Evolutionary conservation across 495 filamentous ascomycete species (phyloP).

Genomic region (Podospora sp.): DNA sequence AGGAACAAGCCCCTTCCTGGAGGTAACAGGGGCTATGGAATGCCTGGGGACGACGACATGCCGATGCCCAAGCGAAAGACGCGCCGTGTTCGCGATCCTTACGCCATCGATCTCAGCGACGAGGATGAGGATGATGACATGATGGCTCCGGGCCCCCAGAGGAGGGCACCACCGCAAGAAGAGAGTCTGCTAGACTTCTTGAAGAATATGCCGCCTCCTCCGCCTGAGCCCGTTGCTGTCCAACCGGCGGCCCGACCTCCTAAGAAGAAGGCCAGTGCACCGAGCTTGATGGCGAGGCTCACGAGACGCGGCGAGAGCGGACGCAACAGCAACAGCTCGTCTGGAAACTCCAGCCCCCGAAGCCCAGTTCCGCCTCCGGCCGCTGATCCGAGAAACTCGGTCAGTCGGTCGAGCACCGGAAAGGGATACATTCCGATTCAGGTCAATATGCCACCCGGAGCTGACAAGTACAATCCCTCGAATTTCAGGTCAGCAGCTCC

Average conservation of each 20-base stretch:
- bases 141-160: conserved; percentile 33
- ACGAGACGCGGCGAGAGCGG: conserved; percentile 45
- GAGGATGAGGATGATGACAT: conserved; percentile 68
- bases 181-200: conserved; percentile 90
- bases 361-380: conserved; percentile 19
- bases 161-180: conserved; percentile 46
- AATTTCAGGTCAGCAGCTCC: not conserved
- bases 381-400: conserved; percentile 36
- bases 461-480: conserved; percentile 29
- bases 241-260: conserved; percentile 43
- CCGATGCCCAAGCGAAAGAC: conserved; percentile 67
- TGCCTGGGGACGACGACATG: conserved; percentile 49
- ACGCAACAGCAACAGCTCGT: conserved; percentile 10
- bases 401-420: conserved; percentile 37
- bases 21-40: conserved; percentile 23
- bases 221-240: conserved; percentile 49
- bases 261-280: conserved; percentile 63
- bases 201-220: conserved; percentile 78
- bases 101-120: conserved; percentile 85
- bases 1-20: conserved; percentile 30
- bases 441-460: conserved; percentile 40
- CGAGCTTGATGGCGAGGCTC: conserved; percentile 66
- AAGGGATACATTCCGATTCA: conserved; percentile 52
- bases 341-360: conserved; percentile 10
- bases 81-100: conserved; percentile 81